A percentile compares a stretch with the other conserved stretches of the same genome.
Evolutionary conservation across 495 filamentous ascomycete species (phyloP).

Genomic region (Penicillium diatomitis): DNA sequence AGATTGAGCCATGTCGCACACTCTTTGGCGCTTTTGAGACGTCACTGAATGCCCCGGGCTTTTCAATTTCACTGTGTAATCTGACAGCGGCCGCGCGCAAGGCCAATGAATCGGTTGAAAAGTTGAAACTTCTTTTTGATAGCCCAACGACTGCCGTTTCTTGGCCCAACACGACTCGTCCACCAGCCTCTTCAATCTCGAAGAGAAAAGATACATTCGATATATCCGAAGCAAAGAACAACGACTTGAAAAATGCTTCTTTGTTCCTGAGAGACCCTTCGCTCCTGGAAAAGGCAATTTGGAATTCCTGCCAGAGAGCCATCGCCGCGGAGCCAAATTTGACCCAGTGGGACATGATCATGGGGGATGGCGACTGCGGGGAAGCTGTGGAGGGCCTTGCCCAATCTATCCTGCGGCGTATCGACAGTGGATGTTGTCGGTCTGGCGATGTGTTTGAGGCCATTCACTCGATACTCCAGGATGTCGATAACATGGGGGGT

Average conservation of each 20-base stretch:
- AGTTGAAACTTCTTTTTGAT: neutral
- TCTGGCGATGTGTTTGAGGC: neutral
- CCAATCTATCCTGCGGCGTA: neutral
- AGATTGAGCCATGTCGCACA: conserved; percentile 3
- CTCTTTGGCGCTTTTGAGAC: conserved; percentile 8
- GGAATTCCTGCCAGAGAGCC: neutral
- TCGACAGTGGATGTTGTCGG: neutral
- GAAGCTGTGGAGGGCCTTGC: conserved; percentile 1
- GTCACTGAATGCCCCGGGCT: conserved; percentile 8
- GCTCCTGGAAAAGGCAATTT: neutral
- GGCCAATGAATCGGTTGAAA: neutral
- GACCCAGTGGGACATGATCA: conserved; percentile 8
- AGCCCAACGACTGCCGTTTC: neutral
- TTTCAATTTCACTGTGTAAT: conserved; percentile 7
- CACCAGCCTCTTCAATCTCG: neutral
- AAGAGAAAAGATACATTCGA: neutral
- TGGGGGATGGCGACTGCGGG: conserved; percentile 11
- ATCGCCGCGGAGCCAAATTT: conserved; percentile 4
- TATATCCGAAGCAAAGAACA: neutral
- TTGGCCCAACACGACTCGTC: neutral
- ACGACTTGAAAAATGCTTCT: neutral
- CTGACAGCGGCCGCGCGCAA: conserved; percentile 1
- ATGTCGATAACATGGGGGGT: conserved; percentile 5
- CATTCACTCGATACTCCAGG: conserved; percentile 1
- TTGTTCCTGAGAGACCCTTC: neutral